Evolutionary conservation across 148 eudicot species (phyloP), one percentile per base, ranked within the genome.

Genomic region (Hydrangea macrophylla): DNA sequence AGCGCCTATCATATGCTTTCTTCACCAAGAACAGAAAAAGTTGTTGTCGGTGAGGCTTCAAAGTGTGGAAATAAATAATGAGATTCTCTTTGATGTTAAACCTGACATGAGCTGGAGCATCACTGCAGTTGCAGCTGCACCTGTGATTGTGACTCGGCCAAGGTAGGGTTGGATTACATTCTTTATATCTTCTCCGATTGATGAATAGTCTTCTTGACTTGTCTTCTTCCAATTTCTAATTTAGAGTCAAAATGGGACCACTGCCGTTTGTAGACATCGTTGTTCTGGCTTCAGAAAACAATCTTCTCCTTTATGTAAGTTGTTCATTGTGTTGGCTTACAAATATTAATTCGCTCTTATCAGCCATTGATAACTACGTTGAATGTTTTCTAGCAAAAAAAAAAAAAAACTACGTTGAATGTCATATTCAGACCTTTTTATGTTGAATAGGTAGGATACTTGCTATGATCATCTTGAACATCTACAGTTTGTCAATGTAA

Each of bases 31-130:
- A 61, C 99, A 87, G 76, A 95, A 82, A 73, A 92, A 77, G 73
- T 75, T 95, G 69, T 76, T 85, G 50, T 77, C 83, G 2, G 73
- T 91, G 70, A 85, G 90, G 82, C 92, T 95, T 62, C 90, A 89
- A 58, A 82, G 70, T 54, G 83, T 86, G 69, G 92, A 89, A 66
- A 73, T 81, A 22, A 83, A 86, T 79, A 81, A 71, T 12, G 89
- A 81, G 70, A 78, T 81, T 68, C 76, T 84, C 53, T 79, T 79
- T 83, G 99, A 91, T 62, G 85, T 87, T 68, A 83, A 81, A 79
- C 80, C 91, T 64, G 97, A 95, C 67, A 84, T 84, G 84, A 91
- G 96, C 78, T 95, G 99, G 99, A 85, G 85, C 79, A 73, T 91
- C 81, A 84, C 83, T 35, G 97, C 96, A 73, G 77, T 95, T 79